Evolutionary conservation across 1,284 basidiomycete genomes (phyloP).

Genomic region (Stygiomarasmius scandens): DNA sequence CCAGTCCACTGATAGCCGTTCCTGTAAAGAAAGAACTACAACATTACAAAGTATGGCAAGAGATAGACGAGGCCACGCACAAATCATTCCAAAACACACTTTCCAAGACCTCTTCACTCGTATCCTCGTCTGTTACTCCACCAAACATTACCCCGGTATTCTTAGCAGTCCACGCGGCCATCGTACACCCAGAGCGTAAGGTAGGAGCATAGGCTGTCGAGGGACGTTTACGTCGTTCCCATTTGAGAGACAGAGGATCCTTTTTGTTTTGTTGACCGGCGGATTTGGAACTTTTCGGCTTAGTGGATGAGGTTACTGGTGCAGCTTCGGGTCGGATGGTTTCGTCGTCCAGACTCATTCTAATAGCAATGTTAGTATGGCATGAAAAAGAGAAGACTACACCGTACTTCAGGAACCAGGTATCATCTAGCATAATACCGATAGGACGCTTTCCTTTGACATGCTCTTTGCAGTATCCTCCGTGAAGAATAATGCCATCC

Average conservation of each 20-base stretch:
- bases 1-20: constrained; percentile 81
- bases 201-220: constrained; percentile 74
- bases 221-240: constrained; percentile 82
- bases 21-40: constrained; percentile 44
- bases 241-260: constrained; percentile 67
- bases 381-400: constrained; percentile 15
- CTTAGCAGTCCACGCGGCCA: constrained; percentile 75
- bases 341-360: constrained; percentile 39
- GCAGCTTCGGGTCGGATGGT: constrained; percentile 21
- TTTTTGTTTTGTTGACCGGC: constrained; percentile 28
- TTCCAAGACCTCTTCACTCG: constrained; percentile 83
- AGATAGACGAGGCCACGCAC: constrained; percentile 40
- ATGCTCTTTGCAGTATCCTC: constrained; percentile 94
- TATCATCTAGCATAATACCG: constrained; percentile 89
- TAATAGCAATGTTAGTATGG: constrained; percentile 23
- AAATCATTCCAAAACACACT: constrained; percentile 86
- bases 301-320: neutral
- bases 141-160: constrained; percentile 85
- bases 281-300: constrained; percentile 8
- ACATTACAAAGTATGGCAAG: neutral
- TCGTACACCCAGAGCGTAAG: constrained; percentile 80
- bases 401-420: constrained; percentile 83
- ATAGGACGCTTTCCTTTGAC: constrained; percentile 84
- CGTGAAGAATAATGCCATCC: constrained; percentile 86
- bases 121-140: constrained; percentile 90